These are phyloP conservation scores for Leccinum fibrillosum DNA, from an alignment of 768 basidiomycete genomes.

Conservation along the genomic window DNA sequence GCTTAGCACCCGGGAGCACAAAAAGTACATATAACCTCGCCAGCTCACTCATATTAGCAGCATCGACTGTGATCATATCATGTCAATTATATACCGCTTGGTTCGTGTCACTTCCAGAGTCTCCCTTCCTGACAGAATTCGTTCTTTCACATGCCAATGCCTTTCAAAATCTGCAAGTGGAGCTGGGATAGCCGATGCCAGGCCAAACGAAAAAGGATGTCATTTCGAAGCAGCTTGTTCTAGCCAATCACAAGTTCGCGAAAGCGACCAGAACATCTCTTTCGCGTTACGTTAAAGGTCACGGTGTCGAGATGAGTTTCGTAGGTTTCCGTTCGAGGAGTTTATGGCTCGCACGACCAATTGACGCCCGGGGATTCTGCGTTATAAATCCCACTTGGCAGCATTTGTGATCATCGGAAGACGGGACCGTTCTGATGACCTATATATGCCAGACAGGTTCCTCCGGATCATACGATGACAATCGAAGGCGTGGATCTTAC, in stretches of 20 bases:
- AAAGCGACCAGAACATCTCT: neutral
- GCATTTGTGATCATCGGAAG: too few relatives aligned
- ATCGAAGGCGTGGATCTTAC: slow-evolving; percentile 11
- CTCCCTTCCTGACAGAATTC: slow-evolving; percentile 37
- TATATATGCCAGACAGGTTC: neutral
- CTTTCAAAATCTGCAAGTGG: slow-evolving; percentile 25
- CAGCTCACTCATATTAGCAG: neutral
- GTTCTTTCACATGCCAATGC: slow-evolving; percentile 42
- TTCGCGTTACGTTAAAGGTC: neutral
- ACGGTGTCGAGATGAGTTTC: neutral
- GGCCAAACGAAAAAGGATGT: neutral
- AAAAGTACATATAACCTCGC: slow-evolving; percentile 1
- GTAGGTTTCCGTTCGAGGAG: neutral
- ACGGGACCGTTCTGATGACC: neutral
- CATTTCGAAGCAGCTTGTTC: neutral
- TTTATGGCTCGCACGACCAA: neutral
- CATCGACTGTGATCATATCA: slow-evolving; percentile 15
- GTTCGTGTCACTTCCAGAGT: slow-evolving; percentile 42
- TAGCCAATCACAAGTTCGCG: neutral
- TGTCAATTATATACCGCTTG: slow-evolving; percentile 24
- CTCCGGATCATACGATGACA: slow-evolving; percentile 9
- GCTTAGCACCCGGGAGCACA: slow-evolving; percentile 9
- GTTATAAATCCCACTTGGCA: neutral
- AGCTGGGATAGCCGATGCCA: slow-evolving; percentile 36
- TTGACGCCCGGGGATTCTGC: neutral